phyloP scores from a whole-genome alignment of 1,139 yeast species.

The Pichia sp. region DNA sequence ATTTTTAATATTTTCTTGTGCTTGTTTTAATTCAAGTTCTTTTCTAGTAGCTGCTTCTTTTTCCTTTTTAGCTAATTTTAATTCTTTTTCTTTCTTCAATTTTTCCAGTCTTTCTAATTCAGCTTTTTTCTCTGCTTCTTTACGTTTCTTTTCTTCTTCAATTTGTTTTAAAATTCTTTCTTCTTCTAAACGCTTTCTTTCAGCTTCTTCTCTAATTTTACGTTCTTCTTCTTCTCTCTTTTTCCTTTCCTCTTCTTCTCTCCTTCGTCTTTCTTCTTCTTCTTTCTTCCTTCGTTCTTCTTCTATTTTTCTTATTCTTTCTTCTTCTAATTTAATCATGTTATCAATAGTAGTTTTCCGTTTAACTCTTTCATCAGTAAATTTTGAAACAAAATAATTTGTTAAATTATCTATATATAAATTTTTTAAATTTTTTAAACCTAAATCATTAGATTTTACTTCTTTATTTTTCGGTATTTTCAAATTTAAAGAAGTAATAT shows the following conservation, averaged over 20 bases:
- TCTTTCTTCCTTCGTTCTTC: conserved; percentile 16
- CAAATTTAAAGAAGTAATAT: no score
- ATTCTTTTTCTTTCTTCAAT: conserved; percentile 23
- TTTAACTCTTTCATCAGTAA: conserved; percentile 1
- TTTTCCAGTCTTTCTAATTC: conserved; percentile 16
- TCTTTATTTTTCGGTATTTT: not conserved
- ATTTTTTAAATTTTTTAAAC: no score
- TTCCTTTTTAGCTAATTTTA: conserved; percentile 21
- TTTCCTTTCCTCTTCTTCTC: conserved; percentile 22
- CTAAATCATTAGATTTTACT: not conserved
- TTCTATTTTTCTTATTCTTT: conserved; percentile 8
- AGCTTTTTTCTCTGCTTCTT: conserved; percentile 21
- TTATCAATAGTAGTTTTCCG: conserved; percentile 1
- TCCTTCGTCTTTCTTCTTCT: conserved; percentile 15
- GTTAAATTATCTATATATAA: not conserved
- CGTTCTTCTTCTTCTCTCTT: conserved; percentile 21
- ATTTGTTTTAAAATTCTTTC: conserved; percentile 17
- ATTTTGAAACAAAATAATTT: conserved; percentile 1
- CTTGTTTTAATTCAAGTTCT: conserved; percentile 14
- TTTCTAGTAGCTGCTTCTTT: conserved; percentile 18
- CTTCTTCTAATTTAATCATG: conserved; percentile 10
- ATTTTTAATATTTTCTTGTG: conserved; percentile 17
- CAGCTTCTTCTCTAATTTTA: conserved; percentile 13
- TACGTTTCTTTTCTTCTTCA: conserved; percentile 17
- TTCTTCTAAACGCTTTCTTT: conserved; percentile 12